Base-by-base conservation (phyloP, 495 filamentous ascomycete genomes). In the Aspergillus avenaceus region DNA sequence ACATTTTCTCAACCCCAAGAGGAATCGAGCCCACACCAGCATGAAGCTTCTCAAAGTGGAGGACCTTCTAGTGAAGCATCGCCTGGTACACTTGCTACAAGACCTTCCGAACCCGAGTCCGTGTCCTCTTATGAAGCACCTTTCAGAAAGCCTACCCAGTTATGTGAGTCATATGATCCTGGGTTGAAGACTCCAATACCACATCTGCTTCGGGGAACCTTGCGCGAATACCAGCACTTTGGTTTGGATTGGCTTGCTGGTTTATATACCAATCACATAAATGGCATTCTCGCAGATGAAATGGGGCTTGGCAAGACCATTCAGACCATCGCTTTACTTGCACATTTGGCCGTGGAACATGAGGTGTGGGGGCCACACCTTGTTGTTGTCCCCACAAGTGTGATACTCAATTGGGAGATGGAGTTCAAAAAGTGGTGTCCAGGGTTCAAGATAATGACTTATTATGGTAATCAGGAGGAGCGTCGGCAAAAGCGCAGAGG, bases 341-440 rank as follows among this genome's bases (percentile, higher is more conserved):
- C 93, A 13, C 92, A 97, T 65, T 78, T 99, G 28, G 95, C 95
- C 19, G 90, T 91, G 45, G 76, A 95, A 49, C 86, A 95, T 64
- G 83, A 89, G 60, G 83, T 91, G 22, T 99, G 95, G 95, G 95
- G 95, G 0, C 90, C 95, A 0, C 95, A 99, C 75, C 73, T 99
- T 18, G 86, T 99, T 29, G 86, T 99, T 53, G 95, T 99, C 6
- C 95, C 95, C 2, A 97, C 95, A 8, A 96, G 91, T 69, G 95
- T 99, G 24, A 96, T 99, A 77, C 83, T 99, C 45, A 99, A 99
- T 64, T 99, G 95, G 95, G 95, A 97, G 64, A 97, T 96, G 86
- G 95, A 99, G 67, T 99, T 99, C 77, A 97, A 97, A 62, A 97
- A 97, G 67, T 99, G 91, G 84, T 91, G 90, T 42, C 95, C 95